These are phyloP conservation scores for Gentiana straminea DNA, from an alignment of 257 asterid genomes.

Conservation along the genomic window DNA sequence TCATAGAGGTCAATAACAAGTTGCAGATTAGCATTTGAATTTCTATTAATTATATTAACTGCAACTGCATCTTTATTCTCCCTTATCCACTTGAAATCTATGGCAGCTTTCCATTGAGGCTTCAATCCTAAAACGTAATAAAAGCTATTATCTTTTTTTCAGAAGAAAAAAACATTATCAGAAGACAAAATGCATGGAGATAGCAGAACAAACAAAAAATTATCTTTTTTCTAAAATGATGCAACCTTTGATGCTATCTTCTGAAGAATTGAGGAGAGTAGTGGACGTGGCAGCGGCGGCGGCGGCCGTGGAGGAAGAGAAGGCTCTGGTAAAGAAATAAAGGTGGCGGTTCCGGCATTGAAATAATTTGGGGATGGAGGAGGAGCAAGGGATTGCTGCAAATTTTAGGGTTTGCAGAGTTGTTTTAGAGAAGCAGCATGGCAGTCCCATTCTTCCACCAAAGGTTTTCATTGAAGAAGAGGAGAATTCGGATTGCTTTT, in stretches of 20 bases:
- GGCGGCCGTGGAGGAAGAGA: conserved; percentile 39
- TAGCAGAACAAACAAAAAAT: background rate
- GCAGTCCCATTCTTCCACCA: conserved; percentile 31
- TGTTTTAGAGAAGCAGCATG: conserved; percentile 18
- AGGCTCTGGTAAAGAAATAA: conserved; percentile 32
- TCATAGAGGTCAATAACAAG: conserved; percentile 66
- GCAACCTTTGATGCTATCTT: conserved; percentile 36
- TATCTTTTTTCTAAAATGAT: background rate
- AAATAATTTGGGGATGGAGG: conserved; percentile 23
- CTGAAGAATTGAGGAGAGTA: conserved; percentile 11
- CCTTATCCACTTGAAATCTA: conserved; percentile 91
- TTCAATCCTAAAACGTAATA: conserved; percentile 33
- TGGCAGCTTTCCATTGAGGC: conserved; percentile 89
- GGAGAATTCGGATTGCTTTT: background rate
- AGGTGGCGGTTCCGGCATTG: conserved; percentile 14
- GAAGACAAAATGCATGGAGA: background rate
- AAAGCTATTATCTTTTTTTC: background rate
- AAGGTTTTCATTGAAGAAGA: background rate
- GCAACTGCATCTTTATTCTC: conserved; percentile 81
- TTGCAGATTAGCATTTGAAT: conserved; percentile 63
- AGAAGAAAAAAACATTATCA: background rate
- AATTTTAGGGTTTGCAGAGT: conserved; percentile 28
- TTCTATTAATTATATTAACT: conserved; percentile 52
- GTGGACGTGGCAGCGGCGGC: conserved; percentile 9
- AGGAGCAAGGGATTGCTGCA: conserved; percentile 20